A percentile compares a stretch with the other conserved stretches of the same genome.
Conservation (phyloP, 768 basidiomycete genomes). For the Tephrocybe sp. region DNA sequence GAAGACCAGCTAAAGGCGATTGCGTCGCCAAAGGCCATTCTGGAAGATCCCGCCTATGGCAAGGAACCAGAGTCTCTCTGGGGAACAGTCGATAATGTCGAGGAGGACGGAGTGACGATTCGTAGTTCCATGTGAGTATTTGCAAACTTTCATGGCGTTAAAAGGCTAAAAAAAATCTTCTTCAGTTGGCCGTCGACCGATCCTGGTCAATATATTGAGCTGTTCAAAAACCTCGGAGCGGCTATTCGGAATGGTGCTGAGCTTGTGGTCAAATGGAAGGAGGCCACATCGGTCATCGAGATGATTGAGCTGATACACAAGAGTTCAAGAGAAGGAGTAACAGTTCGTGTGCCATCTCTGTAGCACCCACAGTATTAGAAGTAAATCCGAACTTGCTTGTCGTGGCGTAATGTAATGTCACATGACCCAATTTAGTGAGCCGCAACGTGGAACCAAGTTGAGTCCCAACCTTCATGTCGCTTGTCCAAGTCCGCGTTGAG, state of each 20-base stretch:
- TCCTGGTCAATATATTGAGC: slow-evolving; percentile 53
- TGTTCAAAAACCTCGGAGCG: slow-evolving; percentile 66
- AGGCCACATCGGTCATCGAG: slow-evolving; percentile 69
- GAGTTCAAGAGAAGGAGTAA: slow-evolving; percentile 59
- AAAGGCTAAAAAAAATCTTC: slow-evolving; percentile 1
- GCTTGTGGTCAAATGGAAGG: slow-evolving; percentile 67
- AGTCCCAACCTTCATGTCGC: slow-evolving; percentile 29
- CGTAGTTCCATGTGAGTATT: slow-evolving; percentile 31
- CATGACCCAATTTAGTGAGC: slow-evolving; percentile 4
- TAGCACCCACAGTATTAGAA: no score
- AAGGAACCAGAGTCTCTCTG: slow-evolving; percentile 60
- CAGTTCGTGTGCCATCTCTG: slow-evolving; percentile 27
- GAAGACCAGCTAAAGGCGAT: slow-evolving; percentile 72
- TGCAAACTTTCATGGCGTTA: background rate
- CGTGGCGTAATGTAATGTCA: slow-evolving; percentile 9
- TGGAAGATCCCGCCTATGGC: slow-evolving; percentile 46
- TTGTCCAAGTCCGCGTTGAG: slow-evolving; percentile 61
- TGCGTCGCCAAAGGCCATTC: slow-evolving; percentile 40
- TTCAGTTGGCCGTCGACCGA: slow-evolving; percentile 62
- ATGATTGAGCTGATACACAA: slow-evolving; percentile 72
- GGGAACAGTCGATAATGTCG: slow-evolving; percentile 59
- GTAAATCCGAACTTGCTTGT: background rate
- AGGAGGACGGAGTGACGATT: slow-evolving; percentile 40
- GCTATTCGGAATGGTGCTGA: slow-evolving; percentile 55
- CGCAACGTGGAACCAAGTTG: slow-evolving; percentile 21